Base-by-base conservation (phyloP, 768 basidiomycete species). In the Trametes villosa region DNA sequence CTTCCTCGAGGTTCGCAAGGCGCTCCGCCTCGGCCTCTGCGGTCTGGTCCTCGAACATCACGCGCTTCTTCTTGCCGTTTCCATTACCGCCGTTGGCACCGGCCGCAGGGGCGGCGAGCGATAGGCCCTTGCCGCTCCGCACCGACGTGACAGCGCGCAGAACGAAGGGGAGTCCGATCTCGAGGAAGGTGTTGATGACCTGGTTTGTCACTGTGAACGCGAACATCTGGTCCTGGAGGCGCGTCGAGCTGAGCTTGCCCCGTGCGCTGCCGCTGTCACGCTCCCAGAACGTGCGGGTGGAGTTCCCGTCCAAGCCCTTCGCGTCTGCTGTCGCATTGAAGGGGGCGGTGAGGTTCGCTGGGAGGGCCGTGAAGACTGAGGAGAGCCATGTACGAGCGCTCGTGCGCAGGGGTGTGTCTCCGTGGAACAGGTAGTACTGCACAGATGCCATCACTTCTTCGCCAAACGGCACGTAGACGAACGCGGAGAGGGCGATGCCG, bases 381-480 rank as follows among this genome's bases (percentile, higher is more conserved):
- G 63, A 31, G 7, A 65, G 57, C 68, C 65, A 68, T 1, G 33
- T 52, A 29, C 62, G 53, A 6, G 66, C 64, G 5, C 50, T 48
- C 22, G 57, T 30, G 13, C 53, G 41, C 17, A 62, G 17, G 4
- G 64, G 53, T 5, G 60, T 41, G 20, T 68, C 52, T 20, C 59
- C 45, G 42, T 74, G 57, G 65, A 69, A 69, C 4, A 74, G 62
- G 50, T 63, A 60, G 34, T 51, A 42, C 48, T 76, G 75, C 2
- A 83, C 77, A 50, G 79, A 70, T 9, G 80, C 76, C 91, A 95
- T 94, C 62, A 94, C 86, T 52, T 83, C 82, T 70, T 89, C 89
- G 29, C 95, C 95, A 64, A 96, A 97, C 0, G 95, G 95, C 4
- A 96, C 92, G 71, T 98, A 99, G 50, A 97, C 84, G 70, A 95